Conservation (phyloP, 345 rosid genomes). For the Chamaenerion angustifolium region DNA sequence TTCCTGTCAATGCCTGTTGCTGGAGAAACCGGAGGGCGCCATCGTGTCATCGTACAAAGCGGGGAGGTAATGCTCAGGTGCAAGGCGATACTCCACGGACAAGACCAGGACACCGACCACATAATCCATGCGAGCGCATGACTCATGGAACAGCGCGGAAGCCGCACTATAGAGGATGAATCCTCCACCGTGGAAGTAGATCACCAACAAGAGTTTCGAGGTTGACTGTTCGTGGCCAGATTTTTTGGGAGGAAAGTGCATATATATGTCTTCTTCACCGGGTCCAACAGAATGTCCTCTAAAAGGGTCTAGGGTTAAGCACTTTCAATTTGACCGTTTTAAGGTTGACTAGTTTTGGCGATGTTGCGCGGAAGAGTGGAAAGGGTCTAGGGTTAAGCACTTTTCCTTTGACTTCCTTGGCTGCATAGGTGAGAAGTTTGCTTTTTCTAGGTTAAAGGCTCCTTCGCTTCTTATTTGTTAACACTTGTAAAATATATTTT, state of each 20-base stretch:
- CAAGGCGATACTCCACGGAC: constrained; percentile 68
- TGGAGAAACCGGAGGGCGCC: constrained; percentile 54
- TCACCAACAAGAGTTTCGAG: constrained; percentile 36
- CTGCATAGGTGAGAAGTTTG: too few relatives aligned
- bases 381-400: too few relatives aligned
- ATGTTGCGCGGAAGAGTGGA: too few relatives aligned
- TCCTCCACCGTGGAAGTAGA: constrained; percentile 75
- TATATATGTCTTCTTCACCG: constrained; percentile 30
- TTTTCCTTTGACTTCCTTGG: too few relatives aligned
- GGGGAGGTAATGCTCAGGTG: constrained; percentile 93
- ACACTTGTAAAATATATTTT: too few relatives aligned
- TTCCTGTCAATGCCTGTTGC: constrained; percentile 32
- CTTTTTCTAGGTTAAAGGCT: too few relatives aligned
- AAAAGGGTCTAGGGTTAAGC: too few relatives aligned
- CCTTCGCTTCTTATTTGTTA: too few relatives aligned
- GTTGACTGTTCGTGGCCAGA: constrained; percentile 13
- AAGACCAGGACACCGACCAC: constrained; percentile 36
- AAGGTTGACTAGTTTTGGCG: too few relatives aligned
- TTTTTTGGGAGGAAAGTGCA: constrained; percentile 42
- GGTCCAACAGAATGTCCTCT: constrained; percentile 49
- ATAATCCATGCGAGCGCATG: constrained; percentile 31
- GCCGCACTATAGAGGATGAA: constrained; percentile 39
- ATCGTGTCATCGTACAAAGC: constrained; percentile 72
- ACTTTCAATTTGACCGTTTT: too few relatives aligned
- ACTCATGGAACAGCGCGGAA: constrained; percentile 33